Percentiles rank a stretch among this genome's conserved stretches.
Evolutionary conservation across 345 rosid genomes (phyloP).

Genomic region (Brassica juncea): DNA sequence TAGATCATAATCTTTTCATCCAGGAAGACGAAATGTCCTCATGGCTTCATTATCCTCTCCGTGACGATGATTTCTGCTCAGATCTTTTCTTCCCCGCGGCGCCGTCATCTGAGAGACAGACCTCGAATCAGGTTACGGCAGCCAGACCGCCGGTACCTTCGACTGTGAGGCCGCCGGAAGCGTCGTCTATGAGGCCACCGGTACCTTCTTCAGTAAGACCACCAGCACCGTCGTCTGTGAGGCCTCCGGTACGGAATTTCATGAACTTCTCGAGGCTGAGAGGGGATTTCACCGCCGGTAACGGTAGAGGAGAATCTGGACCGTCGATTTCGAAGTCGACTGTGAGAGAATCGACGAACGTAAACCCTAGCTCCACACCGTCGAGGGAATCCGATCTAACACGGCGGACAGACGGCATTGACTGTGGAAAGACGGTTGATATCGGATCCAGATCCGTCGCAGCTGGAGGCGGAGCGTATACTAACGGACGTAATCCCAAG

Average conservation of each 20-base stretch:
- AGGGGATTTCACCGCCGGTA: slow-evolving; percentile 10
- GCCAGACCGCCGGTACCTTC: slow-evolving; percentile 19
- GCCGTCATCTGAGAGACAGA: slow-evolving; percentile 32
- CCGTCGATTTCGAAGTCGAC: slow-evolving; percentile 48
- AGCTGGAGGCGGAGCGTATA: slow-evolving; percentile 30
- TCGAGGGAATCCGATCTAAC: slow-evolving; percentile 32
- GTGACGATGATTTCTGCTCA: slow-evolving; percentile 50
- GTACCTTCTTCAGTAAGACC: slow-evolving; percentile 38
- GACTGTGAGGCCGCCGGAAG: slow-evolving; percentile 41
- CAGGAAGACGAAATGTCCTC: slow-evolving; percentile 95
- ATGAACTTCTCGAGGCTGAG: slow-evolving; percentile 57
- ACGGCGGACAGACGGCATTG: slow-evolving; percentile 32
- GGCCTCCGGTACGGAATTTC: slow-evolving; percentile 67
- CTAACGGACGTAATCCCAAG: slow-evolving; percentile 12
- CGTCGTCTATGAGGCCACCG: slow-evolving; percentile 23
- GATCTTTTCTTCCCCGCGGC: slow-evolving; percentile 57
- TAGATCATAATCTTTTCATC: slow-evolving; percentile 56
- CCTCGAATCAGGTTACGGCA: slow-evolving; percentile 13
- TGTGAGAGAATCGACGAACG: slow-evolving; percentile 61
- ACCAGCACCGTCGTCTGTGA: slow-evolving; percentile 32
- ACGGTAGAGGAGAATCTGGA: slow-evolving; percentile 41
- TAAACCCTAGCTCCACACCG: slow-evolving; percentile 52
- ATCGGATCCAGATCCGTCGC: slow-evolving; percentile 32
- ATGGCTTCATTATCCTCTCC: slow-evolving; percentile 80
- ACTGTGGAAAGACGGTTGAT: slow-evolving; percentile 32